Percentiles rank a stretch among this genome's conserved stretches.
Conservation (phyloP, 2,329 filamentous ascomycete genomes). For the Pseudocercospora musae region DNA sequence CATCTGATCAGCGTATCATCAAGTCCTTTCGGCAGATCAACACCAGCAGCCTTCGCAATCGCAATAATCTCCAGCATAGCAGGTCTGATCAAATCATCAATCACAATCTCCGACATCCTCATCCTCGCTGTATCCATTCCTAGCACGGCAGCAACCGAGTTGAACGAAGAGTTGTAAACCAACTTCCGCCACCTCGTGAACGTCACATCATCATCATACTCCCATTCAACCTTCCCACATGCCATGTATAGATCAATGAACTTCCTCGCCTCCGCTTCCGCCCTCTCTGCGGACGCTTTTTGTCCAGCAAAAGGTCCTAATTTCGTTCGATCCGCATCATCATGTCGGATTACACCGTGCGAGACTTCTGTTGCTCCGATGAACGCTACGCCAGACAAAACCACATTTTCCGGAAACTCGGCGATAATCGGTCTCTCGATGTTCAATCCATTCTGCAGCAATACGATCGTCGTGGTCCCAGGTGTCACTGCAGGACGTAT, state of each 20-base stretch:
- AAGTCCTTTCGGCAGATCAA: slow-evolving; percentile 44
- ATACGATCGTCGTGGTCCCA: slow-evolving; percentile 52
- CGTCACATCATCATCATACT: slow-evolving; percentile 44
- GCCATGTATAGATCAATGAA: slow-evolving; percentile 51
- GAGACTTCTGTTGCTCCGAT: slow-evolving; percentile 51
- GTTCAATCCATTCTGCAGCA: slow-evolving; percentile 63
- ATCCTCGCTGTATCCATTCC: slow-evolving; percentile 53
- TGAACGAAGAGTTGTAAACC: slow-evolving; percentile 52
- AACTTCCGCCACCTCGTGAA: slow-evolving; percentile 51
- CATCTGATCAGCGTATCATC: slow-evolving; percentile 46
- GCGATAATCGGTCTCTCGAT: slow-evolving; percentile 55
- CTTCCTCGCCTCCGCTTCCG: slow-evolving; percentile 35
- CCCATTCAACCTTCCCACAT: slow-evolving; percentile 43
- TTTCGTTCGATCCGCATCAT: slow-evolving; percentile 50
- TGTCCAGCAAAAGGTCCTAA: slow-evolving; percentile 51
- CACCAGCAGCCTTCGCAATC: slow-evolving; percentile 45
- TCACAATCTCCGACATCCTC: slow-evolving; percentile 43
- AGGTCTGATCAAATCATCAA: slow-evolving; percentile 51
- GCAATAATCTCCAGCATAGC: slow-evolving; percentile 54
- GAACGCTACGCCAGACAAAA: slow-evolving; percentile 54
- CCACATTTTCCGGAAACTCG: slow-evolving; percentile 50
- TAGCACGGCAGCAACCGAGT: slow-evolving; percentile 52
- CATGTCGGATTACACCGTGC: slow-evolving; percentile 51
- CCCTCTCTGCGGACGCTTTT: slow-evolving; percentile 30
- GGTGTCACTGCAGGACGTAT: slow-evolving; percentile 53